Evolutionary conservation across 2,329 filamentous ascomycete genomes (phyloP), one percentile per base, ranked within the genome.

Genomic region (Zelopaecilomyces penicillatus): DNA sequence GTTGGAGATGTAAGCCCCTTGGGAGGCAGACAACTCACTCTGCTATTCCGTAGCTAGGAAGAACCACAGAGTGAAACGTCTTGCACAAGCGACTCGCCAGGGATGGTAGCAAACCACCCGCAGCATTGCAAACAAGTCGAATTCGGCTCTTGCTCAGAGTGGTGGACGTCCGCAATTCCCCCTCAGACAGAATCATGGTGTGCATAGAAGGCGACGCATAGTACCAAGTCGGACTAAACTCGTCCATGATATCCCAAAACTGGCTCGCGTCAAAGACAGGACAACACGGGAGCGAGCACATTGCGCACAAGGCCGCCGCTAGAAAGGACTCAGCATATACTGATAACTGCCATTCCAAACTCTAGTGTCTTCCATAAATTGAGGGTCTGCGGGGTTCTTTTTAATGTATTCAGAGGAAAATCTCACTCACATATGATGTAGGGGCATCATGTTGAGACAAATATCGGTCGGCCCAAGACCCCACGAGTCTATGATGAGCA

Each of bases 31-130:
- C 2, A 26, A 52, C 62, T 56, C 51, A 65, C 60, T 78, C 75
- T 1, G 75, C 78, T 74, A 79, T 78, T 12, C 74, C 75, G 50
- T 79, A 78, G 50, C 73, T 76, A 2, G 75, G 75, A 12, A 79
- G 62, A 3, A 79, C 68, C 2, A 65, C 65, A 44, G 71, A 75
- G 9, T 65, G 59, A 56, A 78, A 79, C 0, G 68, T 73, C 45
- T 74, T 66, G n/a, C 66, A 64, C 7, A 78, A 61, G 42, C 68
- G 69, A 30, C 58, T 55, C 0, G 74, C 74, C 34, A 78, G 57
- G 2, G 72, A 69, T 1, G 75, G 74, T 3, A 76, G 61, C 3
- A 78, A 61, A 27, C 69, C 73, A 37, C 73, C 74, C 30, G 74
- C 74, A 7, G 74, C 74, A 52, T 77, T 78, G 57, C 74, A 78